phyloP scores from a whole-genome alignment of 2,329 filamentous ascomycete genomes.

The Thyridium curvatum region DNA sequence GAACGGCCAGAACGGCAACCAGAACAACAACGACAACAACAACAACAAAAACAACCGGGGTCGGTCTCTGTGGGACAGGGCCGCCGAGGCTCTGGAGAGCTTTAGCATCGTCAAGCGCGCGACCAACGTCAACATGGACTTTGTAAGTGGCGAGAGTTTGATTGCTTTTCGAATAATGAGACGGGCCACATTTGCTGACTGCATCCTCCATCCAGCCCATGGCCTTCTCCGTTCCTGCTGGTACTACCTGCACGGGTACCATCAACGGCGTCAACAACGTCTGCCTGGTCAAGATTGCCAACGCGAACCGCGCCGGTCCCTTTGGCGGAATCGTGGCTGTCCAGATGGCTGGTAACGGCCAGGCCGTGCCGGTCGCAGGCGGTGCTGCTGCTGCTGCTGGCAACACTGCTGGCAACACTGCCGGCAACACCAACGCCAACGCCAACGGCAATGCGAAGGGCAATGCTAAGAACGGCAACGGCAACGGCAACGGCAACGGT shows the following conservation, averaged over 20 bases:
- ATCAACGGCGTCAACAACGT: slow-evolving; percentile 24
- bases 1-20: too few relatives aligned
- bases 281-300: slow-evolving; percentile 36
- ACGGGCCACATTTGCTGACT: too few relatives aligned
- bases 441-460: too few relatives aligned
- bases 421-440: too few relatives aligned
- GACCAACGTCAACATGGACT: slow-evolving; percentile 17
- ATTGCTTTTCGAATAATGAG: too few relatives aligned
- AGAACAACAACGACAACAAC: too few relatives aligned
- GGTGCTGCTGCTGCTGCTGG: too few relatives aligned
- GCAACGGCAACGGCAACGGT: too few relatives aligned
- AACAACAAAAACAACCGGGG: not conserved
- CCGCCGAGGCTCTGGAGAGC: slow-evolving; percentile 5
- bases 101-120: slow-evolving; percentile 14
- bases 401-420: too few relatives aligned
- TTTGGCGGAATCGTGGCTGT: slow-evolving; percentile 34
- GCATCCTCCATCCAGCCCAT: slow-evolving; percentile 13
- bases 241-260: slow-evolving; percentile 29
- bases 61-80: slow-evolving; percentile 10
- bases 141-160: slow-evolving; percentile 18
- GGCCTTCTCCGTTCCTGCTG: slow-evolving; percentile 26
- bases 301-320: slow-evolving; percentile 29
- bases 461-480: too few relatives aligned
- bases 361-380: too few relatives aligned
- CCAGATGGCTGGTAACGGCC: slow-evolving; percentile 24